A percentile compares a stretch with the other conserved stretches of the same genome.
Conservation (phyloP, 2,329 filamentous ascomycete species). For the Chaetomium olivaceum region DNA sequence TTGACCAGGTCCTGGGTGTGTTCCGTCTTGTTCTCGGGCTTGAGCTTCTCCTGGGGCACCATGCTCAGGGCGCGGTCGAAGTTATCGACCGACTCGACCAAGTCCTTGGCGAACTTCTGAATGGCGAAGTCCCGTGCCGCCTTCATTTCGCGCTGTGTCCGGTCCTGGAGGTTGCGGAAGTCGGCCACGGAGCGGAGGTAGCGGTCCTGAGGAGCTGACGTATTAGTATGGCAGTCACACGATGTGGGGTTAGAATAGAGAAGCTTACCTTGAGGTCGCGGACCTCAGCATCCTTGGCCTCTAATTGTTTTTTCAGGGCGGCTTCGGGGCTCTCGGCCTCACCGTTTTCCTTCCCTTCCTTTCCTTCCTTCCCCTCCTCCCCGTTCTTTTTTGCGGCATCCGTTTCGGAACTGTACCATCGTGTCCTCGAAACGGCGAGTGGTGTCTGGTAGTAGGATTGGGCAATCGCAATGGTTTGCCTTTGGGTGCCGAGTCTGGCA, state of each 20-base stretch:
- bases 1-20: slow-evolving; percentile 71
- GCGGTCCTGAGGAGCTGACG: slow-evolving; percentile 71
- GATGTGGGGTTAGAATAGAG: background rate
- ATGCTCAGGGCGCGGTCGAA: slow-evolving; percentile 86
- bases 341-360: slow-evolving; percentile 20
- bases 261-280: slow-evolving; percentile 78
- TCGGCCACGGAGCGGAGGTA: slow-evolving; percentile 92
- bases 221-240: slow-evolving; percentile 17
- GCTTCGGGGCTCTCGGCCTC: slow-evolving; percentile 42
- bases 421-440: slow-evolving; percentile 36
- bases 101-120: slow-evolving; percentile 90
- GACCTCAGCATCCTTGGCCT: slow-evolving; percentile 54
- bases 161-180: slow-evolving; percentile 96
- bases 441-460: slow-evolving; percentile 42
- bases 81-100: slow-evolving; percentile 95
- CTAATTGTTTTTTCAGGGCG: slow-evolving; percentile 53
- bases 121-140: slow-evolving; percentile 89
- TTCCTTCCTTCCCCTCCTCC: slow-evolving; percentile 34
- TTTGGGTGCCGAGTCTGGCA: slow-evolving; percentile 41
- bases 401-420: slow-evolving; percentile 53
- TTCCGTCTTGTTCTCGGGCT: slow-evolving; percentile 50
- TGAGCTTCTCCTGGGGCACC: slow-evolving; percentile 74
- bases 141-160: slow-evolving; percentile 87
- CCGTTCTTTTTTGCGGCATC: slow-evolving; percentile 38
- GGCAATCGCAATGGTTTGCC: slow-evolving; percentile 39